Evolutionary conservation across 352 stramenopile genomes (phyloP).

Genomic region (Peronospora belbahrii): DNA sequence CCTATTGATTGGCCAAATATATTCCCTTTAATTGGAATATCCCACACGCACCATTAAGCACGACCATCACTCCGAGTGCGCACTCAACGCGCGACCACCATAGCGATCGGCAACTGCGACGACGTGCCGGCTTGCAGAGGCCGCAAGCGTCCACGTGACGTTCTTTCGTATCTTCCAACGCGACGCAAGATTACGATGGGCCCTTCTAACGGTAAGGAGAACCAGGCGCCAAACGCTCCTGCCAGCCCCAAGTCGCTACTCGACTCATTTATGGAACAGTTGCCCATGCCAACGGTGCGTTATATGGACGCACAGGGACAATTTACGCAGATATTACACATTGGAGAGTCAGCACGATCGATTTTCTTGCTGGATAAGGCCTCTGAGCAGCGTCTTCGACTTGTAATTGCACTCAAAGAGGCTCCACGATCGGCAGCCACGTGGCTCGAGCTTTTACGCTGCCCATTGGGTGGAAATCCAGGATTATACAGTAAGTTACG

Average conservation of each 20-base stretch:
- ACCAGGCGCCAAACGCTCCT: slow-evolving; percentile 18
- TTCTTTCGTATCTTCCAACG: slow-evolving; percentile 13
- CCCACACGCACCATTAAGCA: not conserved
- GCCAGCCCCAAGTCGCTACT: not conserved
- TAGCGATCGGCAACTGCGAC: slow-evolving; percentile 4
- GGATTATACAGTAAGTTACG: slow-evolving; percentile 36
- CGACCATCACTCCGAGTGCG: slow-evolving; percentile 13
- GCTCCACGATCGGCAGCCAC: slow-evolving; percentile 32
- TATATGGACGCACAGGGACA: slow-evolving; percentile 6
- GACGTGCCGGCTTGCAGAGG: slow-evolving; percentile 6
- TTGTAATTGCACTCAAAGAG: slow-evolving; percentile 44
- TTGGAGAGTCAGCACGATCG: slow-evolving; percentile 53
- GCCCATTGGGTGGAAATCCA: slow-evolving; percentile 33
- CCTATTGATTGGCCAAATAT: not conserved
- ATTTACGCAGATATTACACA: slow-evolving; percentile 27
- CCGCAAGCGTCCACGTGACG: slow-evolving; percentile 31
- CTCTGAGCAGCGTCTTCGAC: slow-evolving; percentile 28
- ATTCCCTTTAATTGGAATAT: not conserved
- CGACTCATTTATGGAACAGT: slow-evolving; percentile 9
- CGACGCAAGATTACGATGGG: slow-evolving; percentile 27
- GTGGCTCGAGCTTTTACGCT: slow-evolving; percentile 54
- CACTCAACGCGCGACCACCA: slow-evolving; percentile 3
- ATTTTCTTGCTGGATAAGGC: slow-evolving; percentile 52
- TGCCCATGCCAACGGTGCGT: slow-evolving; percentile 14
- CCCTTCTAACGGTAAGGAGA: slow-evolving; percentile 34